These are phyloP conservation scores for Cyclanthera cordifolia DNA, from an alignment of 306 rosid genomes.

Conservation along the genomic window DNA sequence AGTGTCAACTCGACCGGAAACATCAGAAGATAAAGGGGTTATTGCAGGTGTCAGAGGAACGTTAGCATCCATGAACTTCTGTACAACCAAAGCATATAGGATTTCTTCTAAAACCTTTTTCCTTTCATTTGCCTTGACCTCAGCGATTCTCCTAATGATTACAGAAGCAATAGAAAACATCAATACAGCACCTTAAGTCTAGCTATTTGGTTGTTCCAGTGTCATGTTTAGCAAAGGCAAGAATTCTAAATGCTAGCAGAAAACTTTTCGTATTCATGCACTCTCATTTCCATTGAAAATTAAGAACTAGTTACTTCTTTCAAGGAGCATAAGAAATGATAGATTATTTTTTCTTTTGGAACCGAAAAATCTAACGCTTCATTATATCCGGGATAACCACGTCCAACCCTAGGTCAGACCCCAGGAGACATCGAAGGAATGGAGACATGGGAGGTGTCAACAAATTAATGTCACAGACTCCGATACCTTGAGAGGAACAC, in stretches of 20 bases:
- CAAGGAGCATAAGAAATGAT: neutral
- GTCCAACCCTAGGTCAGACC: no score
- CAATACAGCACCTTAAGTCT: neutral
- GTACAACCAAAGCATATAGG: conserved; percentile 68
- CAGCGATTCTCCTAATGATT: conserved; percentile 73
- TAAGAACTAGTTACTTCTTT: neutral
- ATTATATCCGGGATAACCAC: no score
- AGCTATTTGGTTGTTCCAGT: neutral
- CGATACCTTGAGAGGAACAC: no score
- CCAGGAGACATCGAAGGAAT: no score
- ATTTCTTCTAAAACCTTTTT: conserved; percentile 68
- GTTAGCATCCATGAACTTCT: conserved; percentile 78
- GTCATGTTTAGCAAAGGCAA: neutral
- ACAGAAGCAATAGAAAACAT: conserved; percentile 13
- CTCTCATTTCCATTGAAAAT: neutral
- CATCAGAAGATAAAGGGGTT: conserved; percentile 23
- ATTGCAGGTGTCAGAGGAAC: conserved; percentile 54
- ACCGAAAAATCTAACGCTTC: no score
- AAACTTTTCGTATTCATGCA: neutral
- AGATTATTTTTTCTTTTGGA: no score
- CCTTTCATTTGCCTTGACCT: conserved; percentile 78
- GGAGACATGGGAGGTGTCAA: no score
- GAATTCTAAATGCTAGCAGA: neutral
- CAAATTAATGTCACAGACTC: no score
- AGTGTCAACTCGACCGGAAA: conserved; percentile 51